These are phyloP conservation scores for Wickerhamomyces sp. DNA, from an alignment of 1,139 yeast species.

Conservation along the genomic window DNA sequence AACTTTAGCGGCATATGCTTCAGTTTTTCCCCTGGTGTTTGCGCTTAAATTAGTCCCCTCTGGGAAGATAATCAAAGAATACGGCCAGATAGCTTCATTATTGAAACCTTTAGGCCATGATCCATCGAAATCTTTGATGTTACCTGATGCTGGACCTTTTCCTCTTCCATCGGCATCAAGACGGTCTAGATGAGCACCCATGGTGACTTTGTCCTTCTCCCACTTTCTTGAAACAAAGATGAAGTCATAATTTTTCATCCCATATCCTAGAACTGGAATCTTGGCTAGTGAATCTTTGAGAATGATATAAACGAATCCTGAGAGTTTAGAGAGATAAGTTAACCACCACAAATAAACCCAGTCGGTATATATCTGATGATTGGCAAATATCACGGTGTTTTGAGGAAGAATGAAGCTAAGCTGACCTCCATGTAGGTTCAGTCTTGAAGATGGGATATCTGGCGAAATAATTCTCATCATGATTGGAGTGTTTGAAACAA, in stretches of 20 bases:
- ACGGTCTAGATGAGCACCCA: constrained; percentile 51
- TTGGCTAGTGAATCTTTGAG: constrained; percentile 72
- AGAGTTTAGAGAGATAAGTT: constrained; percentile 59
- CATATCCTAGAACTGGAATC: constrained; percentile 79
- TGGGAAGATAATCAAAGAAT: constrained; percentile 70
- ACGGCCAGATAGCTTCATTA: constrained; percentile 33
- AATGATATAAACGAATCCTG: constrained; percentile 64
- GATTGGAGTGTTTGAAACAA: constrained; percentile 35
- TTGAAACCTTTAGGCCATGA: constrained; percentile 38
- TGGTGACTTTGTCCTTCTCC: constrained; percentile 62
- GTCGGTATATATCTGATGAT: constrained; percentile 92
- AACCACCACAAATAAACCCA: constrained; percentile 95
- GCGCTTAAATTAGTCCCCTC: constrained; percentile 89
- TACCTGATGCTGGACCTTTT: constrained; percentile 48
- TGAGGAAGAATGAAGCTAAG: constrained; percentile 33
- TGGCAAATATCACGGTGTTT: constrained; percentile 64
- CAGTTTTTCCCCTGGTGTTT: constrained; percentile 56
- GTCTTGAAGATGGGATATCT: constrained; percentile 24
- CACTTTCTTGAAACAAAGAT: constrained; percentile 82
- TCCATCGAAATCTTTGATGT: constrained; percentile 22
- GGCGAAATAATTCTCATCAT: constrained; percentile 36
- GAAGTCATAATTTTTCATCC: constrained; percentile 78
- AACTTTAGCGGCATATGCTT: constrained; percentile 49
- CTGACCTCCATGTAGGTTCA: constrained; percentile 23
- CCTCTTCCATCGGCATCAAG: constrained; percentile 47